phyloP scores from a whole-genome alignment of 306 rosid species.

The Pachyrhizus erosus region DNA sequence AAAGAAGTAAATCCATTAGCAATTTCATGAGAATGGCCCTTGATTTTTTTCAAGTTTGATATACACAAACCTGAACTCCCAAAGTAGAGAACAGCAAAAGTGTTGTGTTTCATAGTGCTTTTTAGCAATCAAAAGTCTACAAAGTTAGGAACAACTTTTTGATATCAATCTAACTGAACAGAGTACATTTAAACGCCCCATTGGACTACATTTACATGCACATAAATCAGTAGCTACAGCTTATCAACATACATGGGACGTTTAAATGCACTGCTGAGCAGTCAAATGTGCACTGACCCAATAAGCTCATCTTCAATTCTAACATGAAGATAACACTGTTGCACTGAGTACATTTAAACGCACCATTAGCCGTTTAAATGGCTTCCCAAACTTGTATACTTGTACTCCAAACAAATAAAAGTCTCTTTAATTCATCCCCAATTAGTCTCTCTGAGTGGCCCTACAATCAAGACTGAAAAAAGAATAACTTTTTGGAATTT shows the following conservation, averaged over 20 bases:
- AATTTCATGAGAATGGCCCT: neutral
- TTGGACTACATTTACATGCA: constrained; percentile 1
- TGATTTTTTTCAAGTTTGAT: neutral
- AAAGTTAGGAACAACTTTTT: neutral
- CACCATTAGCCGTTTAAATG: neutral
- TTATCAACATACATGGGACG: neutral
- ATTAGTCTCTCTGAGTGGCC: neutral
- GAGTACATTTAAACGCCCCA: neutral
- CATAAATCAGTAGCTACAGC: neutral
- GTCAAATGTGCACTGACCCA: neutral
- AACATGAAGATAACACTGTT: neutral
- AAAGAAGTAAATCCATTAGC: neutral
- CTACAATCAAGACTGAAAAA: neutral
- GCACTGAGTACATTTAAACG: neutral
- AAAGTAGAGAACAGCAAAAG: neutral
- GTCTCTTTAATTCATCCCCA: neutral
- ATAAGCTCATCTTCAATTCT: neutral
- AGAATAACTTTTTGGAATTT: neutral
- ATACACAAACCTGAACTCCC: neutral
- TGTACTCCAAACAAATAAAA: neutral
- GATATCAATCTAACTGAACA: neutral
- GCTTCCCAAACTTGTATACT: neutral
- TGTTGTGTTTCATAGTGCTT: neutral
- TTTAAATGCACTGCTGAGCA: neutral
- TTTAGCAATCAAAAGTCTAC: neutral